phyloP scores from a whole-genome alignment of 2,329 filamentous ascomycete genomes.

The Microdochium trichocladiopsis region DNA sequence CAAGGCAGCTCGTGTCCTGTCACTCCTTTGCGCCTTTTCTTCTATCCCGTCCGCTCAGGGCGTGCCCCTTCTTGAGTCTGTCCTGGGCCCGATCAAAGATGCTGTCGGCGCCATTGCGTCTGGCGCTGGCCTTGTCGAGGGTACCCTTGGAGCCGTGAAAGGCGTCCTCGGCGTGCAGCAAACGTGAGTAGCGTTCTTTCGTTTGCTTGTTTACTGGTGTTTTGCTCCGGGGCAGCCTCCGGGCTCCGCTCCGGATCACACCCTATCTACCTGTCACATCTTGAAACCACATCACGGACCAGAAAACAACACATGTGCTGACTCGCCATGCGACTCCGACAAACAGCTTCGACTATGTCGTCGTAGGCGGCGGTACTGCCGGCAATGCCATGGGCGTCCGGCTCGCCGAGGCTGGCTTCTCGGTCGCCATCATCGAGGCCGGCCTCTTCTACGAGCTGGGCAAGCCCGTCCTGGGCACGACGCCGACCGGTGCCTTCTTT shows the following conservation, averaged over 20 bases:
- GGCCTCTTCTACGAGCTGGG: conserved; percentile 23
- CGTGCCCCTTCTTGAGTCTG: not conserved
- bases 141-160: not conserved
- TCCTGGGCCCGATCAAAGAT: not conserved
- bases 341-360: conserved; percentile 10
- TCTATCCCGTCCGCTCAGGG: not conserved
- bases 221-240: no score
- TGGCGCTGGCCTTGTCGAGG: not conserved
- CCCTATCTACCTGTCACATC: no score
- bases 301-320: conserved; percentile 7
- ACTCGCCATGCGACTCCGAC: no score
- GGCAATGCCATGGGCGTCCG: conserved; percentile 25
- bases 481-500: conserved; percentile 9
- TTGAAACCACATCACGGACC: not conserved
- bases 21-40: not conserved
- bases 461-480: conserved; percentile 9
- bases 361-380: conserved; percentile 30
- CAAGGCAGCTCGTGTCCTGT: not conserved
- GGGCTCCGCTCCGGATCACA: no score
- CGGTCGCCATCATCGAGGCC: conserved; percentile 30
- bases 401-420: conserved; percentile 15
- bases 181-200: not conserved
- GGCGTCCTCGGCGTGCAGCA: not conserved
- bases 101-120: not conserved
- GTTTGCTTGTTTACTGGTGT: not conserved